Percentiles rank a stretch among this genome's conserved stretches.
Conservation (phyloP, 1,284 basidiomycete genomes). For the Ceratorhiza oryzae-sativae region DNA sequence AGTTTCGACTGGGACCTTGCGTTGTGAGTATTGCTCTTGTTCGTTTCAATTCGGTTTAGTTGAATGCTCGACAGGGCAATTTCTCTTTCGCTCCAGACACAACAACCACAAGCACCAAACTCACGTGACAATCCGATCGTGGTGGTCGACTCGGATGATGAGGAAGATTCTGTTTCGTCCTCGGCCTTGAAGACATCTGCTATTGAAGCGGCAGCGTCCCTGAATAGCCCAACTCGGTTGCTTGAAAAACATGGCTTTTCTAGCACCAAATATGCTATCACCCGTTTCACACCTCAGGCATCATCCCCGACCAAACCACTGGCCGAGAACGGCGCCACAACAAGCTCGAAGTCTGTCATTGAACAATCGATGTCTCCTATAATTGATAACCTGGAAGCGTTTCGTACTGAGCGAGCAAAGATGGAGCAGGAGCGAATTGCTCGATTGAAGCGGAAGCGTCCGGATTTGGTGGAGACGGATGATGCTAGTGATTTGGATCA, state of each 20-base stretch:
- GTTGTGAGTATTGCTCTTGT: not conserved
- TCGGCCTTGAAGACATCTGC: not conserved
- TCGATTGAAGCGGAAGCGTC: constrained; percentile 62
- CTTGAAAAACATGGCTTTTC: no score
- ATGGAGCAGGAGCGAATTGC: constrained; percentile 71
- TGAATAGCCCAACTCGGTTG: no score
- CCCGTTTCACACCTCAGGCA: not conserved
- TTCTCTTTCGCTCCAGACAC: constrained; percentile 18
- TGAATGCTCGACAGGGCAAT: not conserved
- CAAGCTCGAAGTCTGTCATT: not conserved
- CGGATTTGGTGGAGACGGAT: not conserved
- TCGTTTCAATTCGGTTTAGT: no score
- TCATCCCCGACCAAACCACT: not conserved
- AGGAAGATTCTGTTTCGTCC: not conserved
- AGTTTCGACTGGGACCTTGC: constrained; percentile 25
- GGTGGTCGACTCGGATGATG: constrained; percentile 16
- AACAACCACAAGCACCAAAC: not conserved
- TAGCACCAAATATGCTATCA: not conserved
- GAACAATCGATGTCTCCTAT: not conserved
- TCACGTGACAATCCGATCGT: constrained; percentile 4
- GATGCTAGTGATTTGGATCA: constrained; percentile 48
- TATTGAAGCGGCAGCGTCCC: no score
- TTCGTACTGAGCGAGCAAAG: constrained; percentile 67
- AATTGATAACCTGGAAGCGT: constrained; percentile 47
- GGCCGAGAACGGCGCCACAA: not conserved